Evolutionary conservation across 306 rosid species (phyloP), one percentile per base, ranked within the genome.

Genomic region (Macrotyloma uniflorum): DNA sequence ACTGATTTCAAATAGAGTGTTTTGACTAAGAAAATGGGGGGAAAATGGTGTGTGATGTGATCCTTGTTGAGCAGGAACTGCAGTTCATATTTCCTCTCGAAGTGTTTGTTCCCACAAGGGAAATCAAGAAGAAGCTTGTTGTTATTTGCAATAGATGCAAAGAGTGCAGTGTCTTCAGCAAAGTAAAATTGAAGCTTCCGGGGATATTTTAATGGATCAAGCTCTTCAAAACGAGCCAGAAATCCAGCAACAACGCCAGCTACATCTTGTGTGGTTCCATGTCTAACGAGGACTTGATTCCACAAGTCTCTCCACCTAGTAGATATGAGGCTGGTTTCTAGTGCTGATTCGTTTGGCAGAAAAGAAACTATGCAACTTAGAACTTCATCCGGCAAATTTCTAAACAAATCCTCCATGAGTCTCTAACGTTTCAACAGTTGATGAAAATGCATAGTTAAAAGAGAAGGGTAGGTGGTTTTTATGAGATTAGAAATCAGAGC

Each of bases 221-320:
- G 78, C 68, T 84, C 87, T 10, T 90, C 86, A 72, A 86, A 89
- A 35, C 71, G 68, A 42, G 85, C 3, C 0, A 90, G 57, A 43
- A 91, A 89, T 8, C 18, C 63, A 63, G 72, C 53, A 76, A 90
- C 74, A 80, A 64, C 85, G 22, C 1, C 20, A 35, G 81, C 45
- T 35, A 79, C 76, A 33, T 76, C 83, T 30, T 87, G 85, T 0
- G 18, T 6, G 2, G 87, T 61, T 70, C 91, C 91, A 74, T 80
- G 82, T 78, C 70, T 76, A 16, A 88, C 79, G 5, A 82, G 49
- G 79, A 80, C 58, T 70, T 80, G 50, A 75, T 89, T 90, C 98
- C 97, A 94, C 1, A 94, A 65, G 55, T 77, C 54, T 74, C 88
- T 87, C 98, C 98, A 94, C 58, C 89, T 83, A 1, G 72, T 83